These are phyloP conservation scores for Colletotrichum sp. DNA, from an alignment of 2,329 filamentous ascomycete species.

Conservation along the genomic window DNA sequence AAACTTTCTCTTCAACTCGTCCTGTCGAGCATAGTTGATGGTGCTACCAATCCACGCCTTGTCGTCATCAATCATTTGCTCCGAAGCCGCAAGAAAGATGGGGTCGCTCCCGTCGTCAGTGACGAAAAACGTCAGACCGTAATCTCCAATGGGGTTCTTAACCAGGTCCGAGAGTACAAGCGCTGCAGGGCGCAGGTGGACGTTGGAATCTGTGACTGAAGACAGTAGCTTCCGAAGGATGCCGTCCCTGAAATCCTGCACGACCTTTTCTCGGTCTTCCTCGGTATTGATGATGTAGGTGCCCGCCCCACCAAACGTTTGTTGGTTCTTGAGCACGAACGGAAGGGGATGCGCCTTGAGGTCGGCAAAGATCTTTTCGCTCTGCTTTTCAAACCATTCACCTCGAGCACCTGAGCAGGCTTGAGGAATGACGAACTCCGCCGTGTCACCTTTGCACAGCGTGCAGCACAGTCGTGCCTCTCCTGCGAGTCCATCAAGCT, in stretches of 20 bases:
- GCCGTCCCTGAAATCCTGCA: constrained; percentile 28
- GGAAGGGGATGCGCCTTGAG: constrained; percentile 29
- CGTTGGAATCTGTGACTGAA: constrained; percentile 31
- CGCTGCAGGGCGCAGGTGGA: constrained; percentile 33
- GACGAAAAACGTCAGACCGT: constrained; percentile 39
- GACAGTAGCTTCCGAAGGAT: constrained; percentile 33
- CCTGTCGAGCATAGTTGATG: constrained; percentile 35
- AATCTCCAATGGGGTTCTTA: constrained; percentile 33
- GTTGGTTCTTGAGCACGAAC: constrained; percentile 43
- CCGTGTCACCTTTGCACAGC: constrained; percentile 21
- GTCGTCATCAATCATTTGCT: constrained; percentile 37
- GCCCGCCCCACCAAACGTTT: constrained; percentile 40
- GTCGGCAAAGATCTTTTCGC: constrained; percentile 25
- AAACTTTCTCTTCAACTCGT: constrained; percentile 31
- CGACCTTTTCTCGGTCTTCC: constrained; percentile 28
- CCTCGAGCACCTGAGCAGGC: constrained; percentile 30
- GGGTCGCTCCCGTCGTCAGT: constrained; percentile 26
- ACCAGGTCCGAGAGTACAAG: constrained; percentile 36
- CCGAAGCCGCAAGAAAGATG: constrained; percentile 35
- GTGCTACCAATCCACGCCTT: constrained; percentile 38
- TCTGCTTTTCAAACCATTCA: constrained; percentile 33
- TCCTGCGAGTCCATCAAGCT: constrained; percentile 24
- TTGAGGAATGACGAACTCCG: constrained; percentile 27
- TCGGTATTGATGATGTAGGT: constrained; percentile 34
- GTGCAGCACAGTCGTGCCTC: constrained; percentile 27